A percentile compares a stretch with the other conserved stretches of the same genome.
Evolutionary conservation across 2,329 filamentous ascomycete genomes (phyloP).

Genomic region (Colletotrichum trifolii): DNA sequence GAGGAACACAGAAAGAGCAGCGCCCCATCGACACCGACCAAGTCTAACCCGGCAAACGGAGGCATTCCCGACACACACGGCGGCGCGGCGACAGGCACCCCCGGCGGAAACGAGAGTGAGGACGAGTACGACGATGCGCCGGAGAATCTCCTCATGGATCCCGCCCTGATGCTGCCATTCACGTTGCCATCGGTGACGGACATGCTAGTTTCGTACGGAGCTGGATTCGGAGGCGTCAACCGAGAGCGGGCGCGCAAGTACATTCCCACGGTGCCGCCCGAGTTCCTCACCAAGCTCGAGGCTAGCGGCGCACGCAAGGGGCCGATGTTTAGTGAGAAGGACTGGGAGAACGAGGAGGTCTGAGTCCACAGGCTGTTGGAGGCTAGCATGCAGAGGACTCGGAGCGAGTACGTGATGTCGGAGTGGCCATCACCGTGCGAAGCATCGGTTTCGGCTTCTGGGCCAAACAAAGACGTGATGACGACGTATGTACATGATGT

Average conservation of each 20-base stretch:
- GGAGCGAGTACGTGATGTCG: too few species aligned
- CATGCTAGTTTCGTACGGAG: constrained; percentile 95
- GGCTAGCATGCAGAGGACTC: too few species aligned
- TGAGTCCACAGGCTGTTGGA: constrained; percentile 39
- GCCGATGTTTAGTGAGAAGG: constrained; percentile 71
- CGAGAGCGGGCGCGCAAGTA: constrained; percentile 93
- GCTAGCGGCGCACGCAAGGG: constrained; percentile 60
- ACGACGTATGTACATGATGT: too few species aligned
- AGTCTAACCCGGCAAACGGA: constrained; percentile 51
- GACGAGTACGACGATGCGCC: constrained; percentile 77
- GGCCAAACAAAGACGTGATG: too few species aligned
- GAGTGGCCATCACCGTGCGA: too few species aligned
- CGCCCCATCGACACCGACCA: constrained; percentile 58
- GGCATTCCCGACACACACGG: constrained; percentile 56
- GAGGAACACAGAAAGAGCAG: constrained; percentile 62
- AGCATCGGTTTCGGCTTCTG: too few species aligned
- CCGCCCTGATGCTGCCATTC: constrained; percentile 92
- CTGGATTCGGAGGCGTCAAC: constrained; percentile 93
- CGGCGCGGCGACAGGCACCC: constrained; percentile 54
- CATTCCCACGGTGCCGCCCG: constrained; percentile 92
- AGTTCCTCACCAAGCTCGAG: constrained; percentile 91
- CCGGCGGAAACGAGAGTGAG: constrained; percentile 41
- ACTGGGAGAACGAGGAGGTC: constrained; percentile 75
- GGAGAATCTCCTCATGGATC: constrained; percentile 84
- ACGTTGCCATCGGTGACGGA: constrained; percentile 95